Evolutionary conservation across 2,329 filamentous ascomycete species (phyloP), one percentile per base, ranked within the genome.

Genomic region (Sclerotinia sclerotiorum): DNA sequence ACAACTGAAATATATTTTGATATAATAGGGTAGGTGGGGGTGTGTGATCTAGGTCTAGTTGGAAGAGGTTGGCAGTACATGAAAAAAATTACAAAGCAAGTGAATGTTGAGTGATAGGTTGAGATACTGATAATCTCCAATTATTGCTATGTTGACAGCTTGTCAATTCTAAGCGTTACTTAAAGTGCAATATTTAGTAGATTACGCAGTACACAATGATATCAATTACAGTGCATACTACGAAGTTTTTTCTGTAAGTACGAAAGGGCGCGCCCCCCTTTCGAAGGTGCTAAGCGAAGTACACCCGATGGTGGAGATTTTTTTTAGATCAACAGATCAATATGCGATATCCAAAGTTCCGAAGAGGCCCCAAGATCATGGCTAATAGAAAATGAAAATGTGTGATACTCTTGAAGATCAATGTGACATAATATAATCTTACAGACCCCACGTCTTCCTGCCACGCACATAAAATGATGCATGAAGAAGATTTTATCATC

Each of bases 391-490:
- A 42, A 27, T 42, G 39, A n/a, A 42, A 58, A 44, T 58, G 4
- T 44, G 35, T 57, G 13, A 57, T 42, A 35, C 32, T 24, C 21
- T 17, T 24, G 32, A 39, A 57, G 55, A 57, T 42, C 55, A 39
- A 58, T 58, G n/a, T 44, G n/a, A 27, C 55, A 27, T 24, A 27
- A 42, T 27, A 44, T 35, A 42, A 42, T 44, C 35, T 19, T 15
- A 11, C 19, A 44, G 35, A 44, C 55, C n/a, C 35, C 35, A 58
- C n/a, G 55, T 58, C 55, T 58, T 27, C 55, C 35, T 58, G 55
- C 55, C 55, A 58, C 55, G 55, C 55, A 57, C 55, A 27, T 42
- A 19, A 48, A 57, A 42, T 27, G 13, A 49, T 61, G 58, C 58
- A 61, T 13, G 46, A 62, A 62, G 46, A 60, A 60, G 39, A 62